Percentiles rank a stretch among this genome's conserved stretches.
These are phyloP conservation scores for Coniochaeta pulveracea DNA, from an alignment of 2,329 filamentous ascomycete genomes.

Conservation along the genomic window DNA sequence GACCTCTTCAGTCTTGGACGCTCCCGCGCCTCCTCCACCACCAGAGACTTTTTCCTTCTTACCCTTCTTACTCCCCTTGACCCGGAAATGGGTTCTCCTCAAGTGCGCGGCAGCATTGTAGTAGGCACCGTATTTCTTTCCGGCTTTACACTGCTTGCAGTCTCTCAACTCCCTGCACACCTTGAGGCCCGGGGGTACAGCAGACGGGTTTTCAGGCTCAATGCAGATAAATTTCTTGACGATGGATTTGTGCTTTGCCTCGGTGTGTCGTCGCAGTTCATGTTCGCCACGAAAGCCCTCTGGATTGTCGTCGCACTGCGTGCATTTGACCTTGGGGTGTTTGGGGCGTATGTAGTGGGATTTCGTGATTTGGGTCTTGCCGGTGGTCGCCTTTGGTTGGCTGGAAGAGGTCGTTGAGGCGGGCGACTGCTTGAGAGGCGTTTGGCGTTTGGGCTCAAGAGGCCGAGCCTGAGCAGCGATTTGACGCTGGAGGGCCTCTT, in stretches of 20 bases:
- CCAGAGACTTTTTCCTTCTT: slow-evolving; percentile 11
- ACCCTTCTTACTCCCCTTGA: slow-evolving; percentile 33
- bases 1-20: slow-evolving; percentile 4
- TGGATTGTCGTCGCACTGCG: slow-evolving; percentile 57
- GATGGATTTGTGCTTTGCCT: slow-evolving; percentile 47
- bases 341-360: slow-evolving; percentile 48
- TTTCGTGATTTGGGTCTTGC: slow-evolving; percentile 30
- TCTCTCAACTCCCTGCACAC: slow-evolving; percentile 57
- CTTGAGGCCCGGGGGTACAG: slow-evolving; percentile 28
- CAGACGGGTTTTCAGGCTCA: slow-evolving; percentile 40
- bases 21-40: slow-evolving; percentile 16
- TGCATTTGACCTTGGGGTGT: slow-evolving; percentile 61
- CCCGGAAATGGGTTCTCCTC: slow-evolving; percentile 77
- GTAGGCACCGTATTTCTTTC: slow-evolving; percentile 79
- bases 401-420: neutral
- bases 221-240: slow-evolving; percentile 49
- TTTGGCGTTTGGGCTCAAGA: slow-evolving; percentile 32
- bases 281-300: slow-evolving; percentile 80
- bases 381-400: slow-evolving; percentile 19
- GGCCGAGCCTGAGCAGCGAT: slow-evolving; percentile 19
- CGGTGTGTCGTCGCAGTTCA: slow-evolving; percentile 60
- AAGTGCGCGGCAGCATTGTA: slow-evolving; percentile 93
- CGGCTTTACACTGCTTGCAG: slow-evolving; percentile 70
- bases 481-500: slow-evolving; percentile 34
- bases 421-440: slow-evolving; percentile 13